Evolutionary conservation across 1,284 basidiomycete genomes (phyloP), one percentile per base, ranked within the genome.

Genomic region (Moniliophthora roreri): DNA sequence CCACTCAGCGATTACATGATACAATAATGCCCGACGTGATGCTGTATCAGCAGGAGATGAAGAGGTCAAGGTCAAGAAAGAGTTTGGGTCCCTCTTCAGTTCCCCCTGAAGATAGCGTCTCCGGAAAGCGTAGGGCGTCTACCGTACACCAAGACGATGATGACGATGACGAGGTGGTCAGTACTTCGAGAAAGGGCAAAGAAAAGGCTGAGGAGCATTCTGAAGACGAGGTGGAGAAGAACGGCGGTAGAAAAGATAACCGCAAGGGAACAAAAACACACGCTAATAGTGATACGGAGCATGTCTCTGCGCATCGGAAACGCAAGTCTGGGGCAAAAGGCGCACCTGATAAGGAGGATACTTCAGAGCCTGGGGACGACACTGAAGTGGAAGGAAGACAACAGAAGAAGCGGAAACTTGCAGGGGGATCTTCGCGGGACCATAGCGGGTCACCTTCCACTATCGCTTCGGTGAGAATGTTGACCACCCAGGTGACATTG

Each of bases 21-120:
- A 79, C 78, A 57, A 72, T 91, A 55, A 91, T 92, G 83, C 86
- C 89, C 0, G 91, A 94, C 61, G 74, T 91, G 9, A 60, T 83
- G 42, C 78, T 72, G 54, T 93, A 78, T 60, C 81, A 91, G 66
- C 80, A 80, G 61, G 82, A 91, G 69, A 75, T 79, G 79, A 64
- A 56, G 45, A 66, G 62, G 35, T 52, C 57, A 42, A 66, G 66
- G 48, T 52, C 53, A 34, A 59, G 59, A 18, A 50, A 53, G 41
- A 35, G 39, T 48, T 41, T 53, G 26, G 57, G 54, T 58, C 55
- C 40, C 60, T 58, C 34, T 53, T 54, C 20, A 20, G 47, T 20
- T 18, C 53, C 39, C 10, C 55, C 53, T 52, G 61, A 61, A 15
- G 55, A 58, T n/a, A 38, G 51, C 41, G 54, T 60, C 50, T 42